A percentile compares a stretch with the other conserved stretches of the same genome.
Evolutionary conservation across 164 flowering plant species (phyloP).

Genomic region (Saururus chinensis): DNA sequence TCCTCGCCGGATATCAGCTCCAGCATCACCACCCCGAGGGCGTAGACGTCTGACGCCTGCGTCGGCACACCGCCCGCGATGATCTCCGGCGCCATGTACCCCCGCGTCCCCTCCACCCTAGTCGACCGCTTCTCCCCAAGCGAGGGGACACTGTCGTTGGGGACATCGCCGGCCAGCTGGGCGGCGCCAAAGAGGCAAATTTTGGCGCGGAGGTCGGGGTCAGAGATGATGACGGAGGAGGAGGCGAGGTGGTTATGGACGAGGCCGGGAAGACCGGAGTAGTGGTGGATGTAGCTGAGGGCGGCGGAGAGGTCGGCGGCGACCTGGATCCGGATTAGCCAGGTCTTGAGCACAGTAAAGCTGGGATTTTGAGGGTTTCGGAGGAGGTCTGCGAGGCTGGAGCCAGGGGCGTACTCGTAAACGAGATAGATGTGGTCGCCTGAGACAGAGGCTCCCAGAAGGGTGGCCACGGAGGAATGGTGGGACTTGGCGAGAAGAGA

Average conservation of each 20-base stretch:
- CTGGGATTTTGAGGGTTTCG: constrained; percentile 50
- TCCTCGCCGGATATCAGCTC: constrained; percentile 69
- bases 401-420: constrained; percentile 59
- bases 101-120: constrained; percentile 48
- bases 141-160: constrained; percentile 4
- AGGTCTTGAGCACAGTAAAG: constrained; percentile 57
- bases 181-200: constrained; percentile 82
- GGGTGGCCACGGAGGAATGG: constrained; percentile 49
- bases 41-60: constrained; percentile 66
- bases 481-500: constrained; percentile 49
- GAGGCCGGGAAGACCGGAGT: constrained; percentile 27
- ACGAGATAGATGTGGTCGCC: constrained; percentile 60
- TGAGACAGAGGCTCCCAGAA: constrained; percentile 61
- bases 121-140: not conserved
- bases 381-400: constrained; percentile 43
- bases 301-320: constrained; percentile 80
- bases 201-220: constrained; percentile 45
- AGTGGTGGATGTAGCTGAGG: constrained; percentile 74
- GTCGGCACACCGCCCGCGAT: constrained; percentile 35
- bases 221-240: constrained; percentile 51
- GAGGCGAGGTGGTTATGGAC: constrained; percentile 71
- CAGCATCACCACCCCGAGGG: constrained; percentile 63
- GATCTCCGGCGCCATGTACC: constrained; percentile 83
- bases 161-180: constrained; percentile 57
- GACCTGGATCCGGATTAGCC: constrained; percentile 71